Base-by-base conservation (phyloP, 306 rosid species). In the Senna tora region DNA sequence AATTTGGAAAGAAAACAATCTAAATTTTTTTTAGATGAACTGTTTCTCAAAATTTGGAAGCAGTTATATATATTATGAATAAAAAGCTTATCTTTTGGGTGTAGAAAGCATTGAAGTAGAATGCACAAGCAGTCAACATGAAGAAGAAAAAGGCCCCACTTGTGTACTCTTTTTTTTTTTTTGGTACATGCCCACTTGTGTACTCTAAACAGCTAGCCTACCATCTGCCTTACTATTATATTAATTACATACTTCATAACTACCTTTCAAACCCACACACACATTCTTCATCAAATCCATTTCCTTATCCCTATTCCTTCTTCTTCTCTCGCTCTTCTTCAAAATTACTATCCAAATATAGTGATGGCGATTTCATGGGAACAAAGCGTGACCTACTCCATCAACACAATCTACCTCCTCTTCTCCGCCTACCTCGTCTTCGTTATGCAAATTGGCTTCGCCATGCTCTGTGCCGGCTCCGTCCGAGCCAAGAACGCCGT, bases 381-480 rank as follows among this genome's bases (percentile, higher is more conserved):
- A 58, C 36, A 87, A 71, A 82, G 89, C 43, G 96, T 91, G 10
- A 86, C 85, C 0, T 6, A 69, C 75, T 88, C 92, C 67, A 89
- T 89, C 76, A 89, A 89, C 81, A 60, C 90, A 54, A 74, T 89
- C n/a, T 92, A 84, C 81, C 96, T 87, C 33, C 89, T 87, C 41
- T 89, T 88, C 81, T 91, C 92, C 0, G 91, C 97, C 1, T 87
- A 92, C 84, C 89, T 92, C 0, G 96, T 87, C 63, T 89, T 92
- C 53, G 80, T 82, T 3, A 92, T 87, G 96, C 96, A 92, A 62
- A 79, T 87, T 30, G 93, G 97, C 38, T 92, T 92, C 43, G 96
- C 96, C 36, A 87, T 92, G 97, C 86, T 89, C 60, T 91, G 93
- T 55, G 93, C 97, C 0, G 97, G 96, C 36, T 91, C 96, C 0